phyloP scores from a whole-genome alignment of 768 basidiomycete species.

The Trametes cingulata region DNA sequence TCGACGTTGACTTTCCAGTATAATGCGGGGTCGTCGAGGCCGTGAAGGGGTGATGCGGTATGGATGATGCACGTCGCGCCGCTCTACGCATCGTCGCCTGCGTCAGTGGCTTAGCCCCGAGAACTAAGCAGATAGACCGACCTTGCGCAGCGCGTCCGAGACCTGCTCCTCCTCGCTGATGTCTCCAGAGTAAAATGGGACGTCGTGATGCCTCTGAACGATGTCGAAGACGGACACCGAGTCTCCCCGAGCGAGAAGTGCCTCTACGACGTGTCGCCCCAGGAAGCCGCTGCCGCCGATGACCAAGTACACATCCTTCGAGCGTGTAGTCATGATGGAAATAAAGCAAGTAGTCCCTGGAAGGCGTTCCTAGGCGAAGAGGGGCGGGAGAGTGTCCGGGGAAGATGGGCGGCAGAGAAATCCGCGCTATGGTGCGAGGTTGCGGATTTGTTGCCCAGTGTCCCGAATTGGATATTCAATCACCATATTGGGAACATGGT shows the following conservation, averaged over 20 bases:
- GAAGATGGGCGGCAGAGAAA: constrained; percentile 1
- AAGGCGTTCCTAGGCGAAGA: background rate
- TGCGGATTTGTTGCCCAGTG: background rate
- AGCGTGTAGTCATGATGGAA: constrained; percentile 5
- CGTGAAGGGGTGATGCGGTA: constrained; percentile 85
- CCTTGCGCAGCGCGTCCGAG: constrained; percentile 71
- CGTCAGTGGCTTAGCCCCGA: no score
- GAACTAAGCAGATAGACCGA: no score
- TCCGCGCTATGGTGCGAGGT: constrained; percentile 3
- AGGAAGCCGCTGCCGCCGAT: constrained; percentile 94
- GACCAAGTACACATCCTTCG: constrained; percentile 76
- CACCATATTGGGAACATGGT: background rate
- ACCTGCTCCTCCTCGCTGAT: constrained; percentile 79
- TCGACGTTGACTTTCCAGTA: constrained; percentile 95
- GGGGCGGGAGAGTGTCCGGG: background rate
- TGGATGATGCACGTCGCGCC: constrained; percentile 92
- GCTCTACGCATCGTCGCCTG: constrained; percentile 50
- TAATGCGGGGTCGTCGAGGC: constrained; percentile 61
- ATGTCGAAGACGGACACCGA: constrained; percentile 87
- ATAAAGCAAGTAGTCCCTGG: background rate
- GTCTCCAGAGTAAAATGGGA: constrained; percentile 87
- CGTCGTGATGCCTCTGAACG: constrained; percentile 86
- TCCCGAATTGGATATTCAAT: background rate
- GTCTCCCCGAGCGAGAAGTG: constrained; percentile 76
- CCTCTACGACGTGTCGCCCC: constrained; percentile 88